A percentile compares a stretch with the other conserved stretches of the same genome.
Evolutionary conservation across 2,329 filamentous ascomycete species (phyloP).

Genomic region (Colletotrichum acutatum): DNA sequence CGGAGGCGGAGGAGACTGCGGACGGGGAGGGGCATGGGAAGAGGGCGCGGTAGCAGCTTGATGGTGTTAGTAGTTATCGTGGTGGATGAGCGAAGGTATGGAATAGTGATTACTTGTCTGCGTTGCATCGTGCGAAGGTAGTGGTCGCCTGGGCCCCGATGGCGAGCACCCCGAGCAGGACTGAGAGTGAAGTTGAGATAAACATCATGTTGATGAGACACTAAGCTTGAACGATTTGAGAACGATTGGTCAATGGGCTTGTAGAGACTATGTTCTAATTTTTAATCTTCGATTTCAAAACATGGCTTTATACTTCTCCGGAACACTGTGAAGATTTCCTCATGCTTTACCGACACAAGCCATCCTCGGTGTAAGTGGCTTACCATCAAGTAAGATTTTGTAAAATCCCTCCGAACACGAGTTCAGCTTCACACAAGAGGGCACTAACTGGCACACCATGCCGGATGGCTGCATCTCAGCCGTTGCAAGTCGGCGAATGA

Average conservation of each 20-base stretch:
- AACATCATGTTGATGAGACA: not conserved
- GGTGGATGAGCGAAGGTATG: not conserved
- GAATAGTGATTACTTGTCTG: constrained; percentile 23
- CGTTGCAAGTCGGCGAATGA: not conserved
- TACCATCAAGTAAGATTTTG: constrained; percentile 31
- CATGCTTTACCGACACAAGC: accelerated
- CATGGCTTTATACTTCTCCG: not conserved
- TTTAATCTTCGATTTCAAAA: not conserved
- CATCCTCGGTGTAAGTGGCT: not conserved
- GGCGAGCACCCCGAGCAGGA: not conserved
- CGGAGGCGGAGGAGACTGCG: constrained; percentile 34
- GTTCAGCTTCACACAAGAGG: constrained; percentile 21
- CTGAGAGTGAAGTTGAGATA: not conserved
- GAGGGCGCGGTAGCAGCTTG: constrained; percentile 39
- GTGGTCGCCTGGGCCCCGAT: not conserved
- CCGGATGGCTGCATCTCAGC: constrained; percentile 17
- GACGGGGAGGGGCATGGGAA: constrained; percentile 37
- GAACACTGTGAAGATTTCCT: not conserved
- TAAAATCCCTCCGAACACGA: constrained; percentile 33
- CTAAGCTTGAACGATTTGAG: no score
- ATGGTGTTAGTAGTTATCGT: not conserved
- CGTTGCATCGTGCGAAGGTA: not conserved
- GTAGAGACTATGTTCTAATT: not conserved
- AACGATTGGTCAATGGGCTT: not conserved
- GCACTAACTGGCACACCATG: not conserved